phyloP scores from a whole-genome alignment of 176 grass and related monocot species.

The Carex pumila region DNA sequence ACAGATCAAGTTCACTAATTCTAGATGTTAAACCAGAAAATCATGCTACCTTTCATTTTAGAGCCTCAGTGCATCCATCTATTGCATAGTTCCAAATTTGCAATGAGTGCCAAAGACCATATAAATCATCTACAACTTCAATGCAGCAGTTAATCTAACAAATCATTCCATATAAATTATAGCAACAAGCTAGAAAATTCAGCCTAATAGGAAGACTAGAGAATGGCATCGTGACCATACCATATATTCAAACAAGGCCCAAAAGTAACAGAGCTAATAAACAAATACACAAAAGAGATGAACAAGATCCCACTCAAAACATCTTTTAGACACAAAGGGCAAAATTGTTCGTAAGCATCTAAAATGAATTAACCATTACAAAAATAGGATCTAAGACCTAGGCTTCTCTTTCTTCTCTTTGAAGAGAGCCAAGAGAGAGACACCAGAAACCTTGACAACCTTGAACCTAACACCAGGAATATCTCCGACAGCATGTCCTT shows the following conservation, averaged over 20 bases:
- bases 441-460: constrained; percentile 15
- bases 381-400: constrained; percentile 12
- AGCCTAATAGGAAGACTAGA: not conserved
- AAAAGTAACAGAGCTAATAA: not conserved
- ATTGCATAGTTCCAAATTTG: no score
- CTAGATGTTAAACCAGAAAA: not conserved
- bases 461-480: constrained; percentile 21
- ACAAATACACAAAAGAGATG: not conserved
- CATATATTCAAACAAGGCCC: not conserved
- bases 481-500: constrained; percentile 14
- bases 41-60: not conserved
- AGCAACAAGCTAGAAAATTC: not conserved
- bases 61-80: no score
- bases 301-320: not conserved
- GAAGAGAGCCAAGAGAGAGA: constrained; percentile 13
- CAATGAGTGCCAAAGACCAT: no score
- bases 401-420: constrained; percentile 24
- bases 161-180: not conserved
- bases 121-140: not conserved
- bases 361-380: not conserved
- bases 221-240: not conserved
- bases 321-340: not conserved
- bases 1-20: no score
- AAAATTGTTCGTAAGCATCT: not conserved
- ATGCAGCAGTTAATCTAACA: not conserved